Conservation (phyloP, 192 early-diverging fungal species). For the Tieghemiomyces parasiticus region DNA sequence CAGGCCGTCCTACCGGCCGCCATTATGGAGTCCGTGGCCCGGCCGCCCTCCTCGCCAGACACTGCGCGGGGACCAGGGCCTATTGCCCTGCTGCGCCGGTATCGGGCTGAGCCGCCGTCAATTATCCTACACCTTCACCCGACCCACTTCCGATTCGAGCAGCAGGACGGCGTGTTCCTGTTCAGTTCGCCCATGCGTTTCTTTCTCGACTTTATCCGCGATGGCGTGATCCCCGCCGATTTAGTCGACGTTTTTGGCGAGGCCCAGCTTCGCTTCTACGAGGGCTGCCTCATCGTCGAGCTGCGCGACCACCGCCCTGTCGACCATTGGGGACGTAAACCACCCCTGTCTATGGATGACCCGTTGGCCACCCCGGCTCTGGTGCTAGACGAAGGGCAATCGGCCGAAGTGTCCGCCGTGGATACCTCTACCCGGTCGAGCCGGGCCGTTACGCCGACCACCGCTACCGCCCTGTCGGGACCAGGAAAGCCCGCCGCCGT, state of each 20-base stretch:
- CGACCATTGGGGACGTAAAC: conserved; percentile 4
- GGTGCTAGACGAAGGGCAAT: background rate
- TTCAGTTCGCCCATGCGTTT: conserved; percentile 27
- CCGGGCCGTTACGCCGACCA: conserved; percentile 3
- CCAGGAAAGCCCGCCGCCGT: conserved; percentile 4
- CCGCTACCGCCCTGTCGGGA: background rate
- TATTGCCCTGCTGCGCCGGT: background rate
- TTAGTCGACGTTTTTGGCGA: conserved; percentile 49
- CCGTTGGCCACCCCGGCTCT: background rate
- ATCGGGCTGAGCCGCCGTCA: conserved; percentile 24
- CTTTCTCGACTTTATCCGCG: conserved; percentile 33
- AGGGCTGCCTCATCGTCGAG: conserved; percentile 53
- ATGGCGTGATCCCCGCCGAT: conserved; percentile 40
- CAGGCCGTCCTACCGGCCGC: too few relatives aligned
- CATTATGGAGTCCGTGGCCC: too few relatives aligned
- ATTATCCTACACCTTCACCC: conserved; percentile 47
- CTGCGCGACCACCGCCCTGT: conserved; percentile 45
- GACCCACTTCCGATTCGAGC: conserved; percentile 59
- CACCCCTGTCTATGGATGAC: background rate
- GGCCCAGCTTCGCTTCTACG: conserved; percentile 25
- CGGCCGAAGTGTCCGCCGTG: background rate
- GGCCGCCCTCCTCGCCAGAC: too few relatives aligned
- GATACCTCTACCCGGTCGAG: background rate
- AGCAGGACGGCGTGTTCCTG: conserved; percentile 28
- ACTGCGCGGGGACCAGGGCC: too few relatives aligned